These are phyloP conservation scores for Peziza echinospora DNA, from an alignment of 495 filamentous ascomycete genomes.

Conservation along the genomic window DNA sequence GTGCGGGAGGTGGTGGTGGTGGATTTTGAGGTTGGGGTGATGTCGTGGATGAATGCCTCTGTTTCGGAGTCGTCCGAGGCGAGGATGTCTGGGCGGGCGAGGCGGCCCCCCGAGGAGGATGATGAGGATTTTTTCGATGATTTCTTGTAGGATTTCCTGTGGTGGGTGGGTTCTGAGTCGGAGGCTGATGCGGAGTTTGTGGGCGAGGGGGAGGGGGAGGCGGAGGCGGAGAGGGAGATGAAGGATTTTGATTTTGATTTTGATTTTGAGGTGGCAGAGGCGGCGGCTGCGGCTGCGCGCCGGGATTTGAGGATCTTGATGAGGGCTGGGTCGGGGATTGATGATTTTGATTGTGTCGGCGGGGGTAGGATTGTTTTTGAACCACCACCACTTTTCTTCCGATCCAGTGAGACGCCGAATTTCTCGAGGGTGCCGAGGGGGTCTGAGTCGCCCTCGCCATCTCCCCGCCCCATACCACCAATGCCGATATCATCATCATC, in stretches of 20 bases:
- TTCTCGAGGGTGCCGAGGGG: neutral
- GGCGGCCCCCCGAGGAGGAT: too few species aligned
- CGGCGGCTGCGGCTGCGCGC: conserved; percentile 27
- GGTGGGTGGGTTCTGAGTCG: neutral
- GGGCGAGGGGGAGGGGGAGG: too few species aligned
- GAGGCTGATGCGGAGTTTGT: too few species aligned
- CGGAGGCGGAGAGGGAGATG: neutral
- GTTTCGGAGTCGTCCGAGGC: neutral
- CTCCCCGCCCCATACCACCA: neutral
- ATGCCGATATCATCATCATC: conserved; percentile 1
- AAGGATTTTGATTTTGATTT: neutral
- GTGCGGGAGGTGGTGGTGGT: neutral
- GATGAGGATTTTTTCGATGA: too few species aligned
- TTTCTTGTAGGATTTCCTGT: neutral
- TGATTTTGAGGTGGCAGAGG: neutral
- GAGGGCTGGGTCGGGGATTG: conserved; percentile 67
- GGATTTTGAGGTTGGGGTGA: neutral
- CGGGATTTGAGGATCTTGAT: conserved; percentile 84
- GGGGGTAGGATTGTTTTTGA: too few species aligned
- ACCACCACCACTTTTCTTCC: too few species aligned
- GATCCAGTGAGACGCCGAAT: too few species aligned
- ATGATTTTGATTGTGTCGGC: too few species aligned
- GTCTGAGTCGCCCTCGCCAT: too few species aligned
- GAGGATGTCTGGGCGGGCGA: neutral
- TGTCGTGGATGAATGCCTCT: neutral